These are phyloP conservation scores for Chalciporus sp. DNA, from an alignment of 1,284 basidiomycete species.

Conservation along the genomic window DNA sequence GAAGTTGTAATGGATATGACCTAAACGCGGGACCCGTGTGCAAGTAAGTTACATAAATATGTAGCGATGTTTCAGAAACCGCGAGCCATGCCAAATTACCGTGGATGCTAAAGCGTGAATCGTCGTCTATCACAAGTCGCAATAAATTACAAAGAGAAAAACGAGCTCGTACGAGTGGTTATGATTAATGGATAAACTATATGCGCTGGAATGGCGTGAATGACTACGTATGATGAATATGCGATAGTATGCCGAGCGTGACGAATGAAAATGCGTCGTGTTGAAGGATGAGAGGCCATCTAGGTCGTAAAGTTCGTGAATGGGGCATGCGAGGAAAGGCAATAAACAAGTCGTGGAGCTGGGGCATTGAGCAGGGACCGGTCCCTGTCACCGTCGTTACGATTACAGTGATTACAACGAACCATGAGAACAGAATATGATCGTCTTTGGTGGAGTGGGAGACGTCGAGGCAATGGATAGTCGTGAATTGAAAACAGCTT, in stretches of 20 bases:
- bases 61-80: too few species aligned
- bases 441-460: conserved; percentile 8
- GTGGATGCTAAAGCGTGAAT: not conserved
- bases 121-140: conserved; percentile 9
- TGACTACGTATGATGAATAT: not conserved
- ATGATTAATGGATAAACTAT: conserved; percentile 31
- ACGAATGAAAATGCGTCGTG: conserved; percentile 2
- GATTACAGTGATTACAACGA: conserved; percentile 13
- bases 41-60: too few species aligned
- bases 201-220: conserved; percentile 8
- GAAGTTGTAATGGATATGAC: too few species aligned
- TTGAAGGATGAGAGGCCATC: not conserved
- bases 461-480: not conserved
- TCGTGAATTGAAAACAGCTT: not conserved
- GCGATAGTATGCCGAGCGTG: not conserved
- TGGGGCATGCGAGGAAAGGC: not conserved
- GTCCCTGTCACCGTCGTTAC: conserved; percentile 6
- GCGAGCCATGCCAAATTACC: not conserved
- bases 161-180: conserved; percentile 6
- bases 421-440: conserved; percentile 14
- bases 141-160: conserved; percentile 23
- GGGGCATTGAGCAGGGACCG: conserved; percentile 13
- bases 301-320: not conserved
- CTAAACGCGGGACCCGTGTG: too few species aligned
- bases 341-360: not conserved